Evolutionary conservation across 129 eudicot species (phyloP).

Genomic region (Sambucus nigra): DNA sequence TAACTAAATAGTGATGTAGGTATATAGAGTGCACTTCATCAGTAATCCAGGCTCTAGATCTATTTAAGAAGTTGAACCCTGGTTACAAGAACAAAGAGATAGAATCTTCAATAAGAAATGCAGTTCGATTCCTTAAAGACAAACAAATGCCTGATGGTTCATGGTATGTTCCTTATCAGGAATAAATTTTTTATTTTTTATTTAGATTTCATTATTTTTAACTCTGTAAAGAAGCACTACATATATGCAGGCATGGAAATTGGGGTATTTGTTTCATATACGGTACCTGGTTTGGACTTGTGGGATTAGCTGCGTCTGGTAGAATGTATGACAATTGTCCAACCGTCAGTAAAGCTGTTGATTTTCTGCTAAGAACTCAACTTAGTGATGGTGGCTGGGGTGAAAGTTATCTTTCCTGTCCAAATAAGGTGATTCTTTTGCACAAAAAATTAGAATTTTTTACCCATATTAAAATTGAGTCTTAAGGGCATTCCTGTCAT

Average conservation of each 20-base stretch:
- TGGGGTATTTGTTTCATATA: constrained; percentile 33
- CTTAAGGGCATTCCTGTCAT: background rate
- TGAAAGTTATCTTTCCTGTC: constrained; percentile 33
- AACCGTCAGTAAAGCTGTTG: constrained; percentile 22
- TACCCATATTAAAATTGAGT: background rate
- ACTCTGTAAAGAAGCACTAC: background rate
- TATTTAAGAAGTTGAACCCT: constrained; percentile 39
- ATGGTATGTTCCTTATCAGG: no score
- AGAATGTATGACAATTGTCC: constrained; percentile 14
- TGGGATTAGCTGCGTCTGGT: constrained; percentile 16
- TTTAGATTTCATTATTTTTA: no score
- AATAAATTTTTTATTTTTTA: no score
- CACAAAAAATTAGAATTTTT: background rate
- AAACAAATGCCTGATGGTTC: constrained; percentile 31
- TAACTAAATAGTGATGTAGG: no score
- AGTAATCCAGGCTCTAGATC: constrained; percentile 37
- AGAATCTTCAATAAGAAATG: constrained; percentile 32
- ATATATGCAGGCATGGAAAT: constrained; percentile 20
- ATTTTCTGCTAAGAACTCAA: constrained; percentile 23
- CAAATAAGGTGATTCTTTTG: constrained; percentile 23
- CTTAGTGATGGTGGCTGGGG: constrained; percentile 47
- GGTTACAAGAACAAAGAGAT: constrained; percentile 48
- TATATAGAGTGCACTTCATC: constrained; percentile 59
- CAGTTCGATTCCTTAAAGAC: constrained; percentile 15
- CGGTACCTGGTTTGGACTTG: constrained; percentile 25